Percentiles rank a stretch among this genome's conserved stretches.
These are phyloP conservation scores for Boletus vermiculosoides DNA, from an alignment of 768 basidiomycete species.

Conservation along the genomic window DNA sequence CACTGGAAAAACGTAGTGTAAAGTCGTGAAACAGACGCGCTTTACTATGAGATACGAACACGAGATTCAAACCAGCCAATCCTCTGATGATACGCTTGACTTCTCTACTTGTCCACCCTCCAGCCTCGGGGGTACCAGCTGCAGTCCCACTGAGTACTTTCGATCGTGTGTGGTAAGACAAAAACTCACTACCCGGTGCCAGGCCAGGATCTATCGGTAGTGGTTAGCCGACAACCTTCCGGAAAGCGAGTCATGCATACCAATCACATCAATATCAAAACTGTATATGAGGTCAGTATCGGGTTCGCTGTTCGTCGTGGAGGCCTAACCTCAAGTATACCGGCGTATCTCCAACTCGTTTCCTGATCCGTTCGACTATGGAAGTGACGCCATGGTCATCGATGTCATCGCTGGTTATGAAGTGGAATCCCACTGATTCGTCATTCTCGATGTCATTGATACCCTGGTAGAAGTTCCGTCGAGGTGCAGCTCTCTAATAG, in stretches of 20 bases:
- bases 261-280: conserved; percentile 81
- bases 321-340: conserved; percentile 61
- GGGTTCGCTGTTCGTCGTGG: background rate
- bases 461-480: conserved; percentile 13
- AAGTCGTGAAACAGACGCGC: background rate
- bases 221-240: background rate
- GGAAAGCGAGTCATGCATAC: conserved; percentile 31
- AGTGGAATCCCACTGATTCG: conserved; percentile 68
- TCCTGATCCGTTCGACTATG: conserved; percentile 68
- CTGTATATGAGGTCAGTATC: conserved; percentile 32
- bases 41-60: conserved; percentile 44
- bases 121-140: conserved; percentile 85
- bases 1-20: conserved; percentile 8
- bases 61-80: conserved; percentile 73
- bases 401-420: conserved; percentile 79
- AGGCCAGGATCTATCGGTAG: conserved; percentile 60
- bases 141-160: background rate
- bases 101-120: conserved; percentile 84
- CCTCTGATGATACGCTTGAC: conserved; percentile 80
- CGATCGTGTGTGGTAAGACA: background rate
- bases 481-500: too few relatives aligned
- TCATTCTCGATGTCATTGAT: conserved; percentile 57
- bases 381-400: conserved; percentile 73
- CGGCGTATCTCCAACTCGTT: conserved; percentile 68
- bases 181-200: conserved; percentile 69